Percentiles rank a stretch among this genome's conserved stretches.
phyloP scores from a whole-genome alignment of 305 asterid genomes.

The Nicotiana rustica region DNA sequence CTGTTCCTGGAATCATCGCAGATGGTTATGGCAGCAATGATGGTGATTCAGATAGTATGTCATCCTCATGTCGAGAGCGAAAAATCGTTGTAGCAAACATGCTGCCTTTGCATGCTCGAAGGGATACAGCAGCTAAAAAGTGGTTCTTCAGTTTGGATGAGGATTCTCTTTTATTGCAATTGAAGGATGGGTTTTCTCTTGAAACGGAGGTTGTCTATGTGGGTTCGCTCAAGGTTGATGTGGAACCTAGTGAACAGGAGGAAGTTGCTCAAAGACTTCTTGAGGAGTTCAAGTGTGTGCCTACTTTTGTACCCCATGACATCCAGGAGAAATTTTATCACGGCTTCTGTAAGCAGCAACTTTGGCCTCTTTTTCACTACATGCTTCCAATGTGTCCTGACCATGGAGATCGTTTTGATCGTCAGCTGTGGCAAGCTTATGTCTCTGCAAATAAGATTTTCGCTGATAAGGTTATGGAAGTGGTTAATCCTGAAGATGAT shows the following conservation, averaged over 20 bases:
- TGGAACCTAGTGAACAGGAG: constrained; percentile 77
- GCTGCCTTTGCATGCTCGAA: constrained; percentile 77
- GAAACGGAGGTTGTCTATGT: constrained; percentile 77
- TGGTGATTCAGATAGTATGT: constrained; percentile 71
- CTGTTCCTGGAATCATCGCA: constrained; percentile 70
- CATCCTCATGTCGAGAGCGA: constrained; percentile 62
- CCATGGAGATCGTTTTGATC: constrained; percentile 85
- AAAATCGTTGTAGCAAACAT: constrained; percentile 82
- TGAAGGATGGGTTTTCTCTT: constrained; percentile 78
- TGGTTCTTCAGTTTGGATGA: constrained; percentile 73
- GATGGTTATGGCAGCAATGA: constrained; percentile 67
- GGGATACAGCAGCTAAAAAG: constrained; percentile 60
- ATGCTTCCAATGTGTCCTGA: constrained; percentile 89
- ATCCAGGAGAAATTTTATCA: constrained; percentile 69
- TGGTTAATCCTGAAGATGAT: constrained; percentile 84
- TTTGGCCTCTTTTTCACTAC: constrained; percentile 96
- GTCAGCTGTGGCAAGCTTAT: constrained; percentile 86
- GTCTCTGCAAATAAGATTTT: constrained; percentile 81
- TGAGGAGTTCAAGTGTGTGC: constrained; percentile 82
- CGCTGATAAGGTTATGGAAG: constrained; percentile 84
- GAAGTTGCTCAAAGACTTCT: constrained; percentile 76
- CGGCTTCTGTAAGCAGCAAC: constrained; percentile 85
- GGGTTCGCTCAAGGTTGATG: constrained; percentile 80
- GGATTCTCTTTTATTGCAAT: constrained; percentile 72
- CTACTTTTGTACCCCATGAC: constrained; percentile 83